phyloP scores from a whole-genome alignment of 176 grass and related monocot genomes.

The Pontederia paniculata region DNA sequence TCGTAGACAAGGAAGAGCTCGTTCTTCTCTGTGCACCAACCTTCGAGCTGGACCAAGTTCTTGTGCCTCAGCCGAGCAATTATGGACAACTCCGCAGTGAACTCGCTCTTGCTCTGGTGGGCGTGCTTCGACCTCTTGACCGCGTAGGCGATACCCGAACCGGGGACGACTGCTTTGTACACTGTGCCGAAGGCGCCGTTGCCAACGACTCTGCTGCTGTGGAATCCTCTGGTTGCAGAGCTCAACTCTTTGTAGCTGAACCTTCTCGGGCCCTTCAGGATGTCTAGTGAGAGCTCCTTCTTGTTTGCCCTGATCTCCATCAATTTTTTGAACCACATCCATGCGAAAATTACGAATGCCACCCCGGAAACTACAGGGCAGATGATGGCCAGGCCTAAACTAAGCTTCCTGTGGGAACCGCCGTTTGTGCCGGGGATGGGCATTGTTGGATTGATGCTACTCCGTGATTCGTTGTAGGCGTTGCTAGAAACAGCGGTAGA shows the following conservation, averaged over 20 bases:
- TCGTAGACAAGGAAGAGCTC: slow-evolving; percentile 79
- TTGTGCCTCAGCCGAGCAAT: slow-evolving; percentile 85
- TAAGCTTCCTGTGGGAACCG: slow-evolving; percentile 28
- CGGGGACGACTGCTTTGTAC: slow-evolving; percentile 52
- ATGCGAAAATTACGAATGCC: slow-evolving; percentile 43
- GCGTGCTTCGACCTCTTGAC: slow-evolving; percentile 86
- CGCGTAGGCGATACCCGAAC: slow-evolving; percentile 16
- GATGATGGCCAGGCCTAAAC: slow-evolving; percentile 40
- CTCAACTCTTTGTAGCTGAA: slow-evolving; percentile 80
- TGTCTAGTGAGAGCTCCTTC: slow-evolving; percentile 25
- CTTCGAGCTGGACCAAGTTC: slow-evolving; percentile 76
- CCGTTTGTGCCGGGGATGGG: background rate
- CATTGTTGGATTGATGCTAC: slow-evolving; percentile 4
- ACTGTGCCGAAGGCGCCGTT: slow-evolving; percentile 82
- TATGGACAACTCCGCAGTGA: slow-evolving; percentile 63
- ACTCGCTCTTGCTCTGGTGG: slow-evolving; percentile 65
- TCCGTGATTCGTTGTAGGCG: slow-evolving; percentile 5
- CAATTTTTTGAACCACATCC: slow-evolving; percentile 43
- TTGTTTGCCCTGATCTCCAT: slow-evolving; percentile 26
- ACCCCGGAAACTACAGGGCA: slow-evolving; percentile 41
- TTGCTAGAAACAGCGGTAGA: slow-evolving; percentile 18
- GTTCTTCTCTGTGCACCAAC: slow-evolving; percentile 70
- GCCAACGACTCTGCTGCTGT: slow-evolving; percentile 51
- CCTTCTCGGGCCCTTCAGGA: slow-evolving; percentile 66
- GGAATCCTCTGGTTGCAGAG: slow-evolving; percentile 58